phyloP scores from a whole-genome alignment of 345 rosid genomes.

The Cochlearia excelsa region DNA sequence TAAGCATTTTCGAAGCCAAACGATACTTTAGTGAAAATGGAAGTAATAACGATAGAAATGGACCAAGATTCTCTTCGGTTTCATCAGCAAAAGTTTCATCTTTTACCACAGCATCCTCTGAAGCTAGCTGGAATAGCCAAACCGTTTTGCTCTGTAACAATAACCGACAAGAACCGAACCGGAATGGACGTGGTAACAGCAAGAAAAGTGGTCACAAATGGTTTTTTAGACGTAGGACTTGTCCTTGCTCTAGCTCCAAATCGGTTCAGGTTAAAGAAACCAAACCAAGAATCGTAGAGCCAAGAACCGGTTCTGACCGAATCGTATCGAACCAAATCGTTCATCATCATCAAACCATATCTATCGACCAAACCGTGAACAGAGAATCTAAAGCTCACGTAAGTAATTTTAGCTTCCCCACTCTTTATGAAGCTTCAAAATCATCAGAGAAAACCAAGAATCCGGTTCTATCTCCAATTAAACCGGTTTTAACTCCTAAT shows the following conservation, averaged over 20 bases:
- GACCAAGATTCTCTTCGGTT: constrained; percentile 56
- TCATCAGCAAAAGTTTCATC: constrained; percentile 54
- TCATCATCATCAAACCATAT: constrained; percentile 28
- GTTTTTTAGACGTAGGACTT: constrained; percentile 53
- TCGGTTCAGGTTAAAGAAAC: constrained; percentile 70
- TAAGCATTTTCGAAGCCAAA: constrained; percentile 69
- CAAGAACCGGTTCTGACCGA: constrained; percentile 32
- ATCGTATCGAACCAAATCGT: constrained; percentile 5
- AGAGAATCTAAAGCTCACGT: constrained; percentile 16
- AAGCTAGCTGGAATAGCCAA: constrained; percentile 94
- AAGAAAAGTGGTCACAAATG: constrained; percentile 57
- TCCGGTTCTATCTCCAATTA: background rate
- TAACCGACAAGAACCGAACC: constrained; percentile 21
- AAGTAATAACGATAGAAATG: constrained; percentile 37
- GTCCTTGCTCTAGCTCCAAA: constrained; percentile 68
- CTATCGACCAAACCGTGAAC: constrained; percentile 17
- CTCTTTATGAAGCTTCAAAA: constrained; percentile 17
- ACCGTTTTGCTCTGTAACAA: constrained; percentile 51
- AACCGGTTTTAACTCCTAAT: background rate
- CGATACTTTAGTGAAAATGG: constrained; percentile 58
- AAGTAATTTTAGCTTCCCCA: constrained; percentile 26
- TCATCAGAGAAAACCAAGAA: constrained; percentile 8
- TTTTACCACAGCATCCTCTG: constrained; percentile 60
- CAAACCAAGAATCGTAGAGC: constrained; percentile 24
- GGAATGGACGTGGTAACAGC: constrained; percentile 28